Percentiles rank a stretch among this genome's conserved stretches.
Evolutionary conservation across 768 basidiomycete genomes (phyloP).

Genomic region (Rhizopogon salebrosus): DNA sequence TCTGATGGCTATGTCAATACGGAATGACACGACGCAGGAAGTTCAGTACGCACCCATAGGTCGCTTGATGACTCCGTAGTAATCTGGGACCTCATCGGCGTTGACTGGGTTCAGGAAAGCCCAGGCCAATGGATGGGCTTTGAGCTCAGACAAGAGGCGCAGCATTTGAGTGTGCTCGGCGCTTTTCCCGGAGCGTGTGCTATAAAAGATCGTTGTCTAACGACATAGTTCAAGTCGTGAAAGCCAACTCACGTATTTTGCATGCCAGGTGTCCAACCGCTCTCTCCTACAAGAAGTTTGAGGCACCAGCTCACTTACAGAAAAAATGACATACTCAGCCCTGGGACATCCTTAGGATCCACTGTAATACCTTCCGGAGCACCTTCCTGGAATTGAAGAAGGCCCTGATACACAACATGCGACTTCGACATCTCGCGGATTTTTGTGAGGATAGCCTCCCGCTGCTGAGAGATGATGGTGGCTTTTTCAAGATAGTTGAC

Average conservation of each 20-base stretch:
- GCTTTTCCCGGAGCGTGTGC: constrained; percentile 42
- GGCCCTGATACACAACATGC: constrained; percentile 79
- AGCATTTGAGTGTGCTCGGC: constrained; percentile 66
- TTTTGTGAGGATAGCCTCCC: constrained; percentile 84
- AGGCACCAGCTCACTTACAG: neutral
- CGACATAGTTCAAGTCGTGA: neutral
- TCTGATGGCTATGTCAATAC: constrained; percentile 40
- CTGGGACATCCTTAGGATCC: constrained; percentile 80
- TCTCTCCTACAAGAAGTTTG: constrained; percentile 54
- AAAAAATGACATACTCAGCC: constrained; percentile 56
- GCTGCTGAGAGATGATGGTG: constrained; percentile 71
- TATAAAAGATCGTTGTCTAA: constrained; percentile 15
- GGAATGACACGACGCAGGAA: neutral
- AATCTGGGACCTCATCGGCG: constrained; percentile 75
- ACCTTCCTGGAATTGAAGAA: constrained; percentile 69
- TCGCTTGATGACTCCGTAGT: constrained; percentile 80
- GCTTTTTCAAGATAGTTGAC: constrained; percentile 85
- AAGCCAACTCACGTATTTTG: constrained; percentile 52
- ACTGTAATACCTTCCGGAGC: constrained; percentile 45
- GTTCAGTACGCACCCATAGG: constrained; percentile 79
- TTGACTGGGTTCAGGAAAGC: constrained; percentile 83
- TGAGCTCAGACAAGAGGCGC: constrained; percentile 72
- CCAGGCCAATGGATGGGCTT: constrained; percentile 79
- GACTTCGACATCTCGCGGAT: constrained; percentile 83
- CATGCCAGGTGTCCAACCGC: constrained; percentile 88